Conservation (phyloP, 441 rosid species). For the Pelargonium australe region DNA sequence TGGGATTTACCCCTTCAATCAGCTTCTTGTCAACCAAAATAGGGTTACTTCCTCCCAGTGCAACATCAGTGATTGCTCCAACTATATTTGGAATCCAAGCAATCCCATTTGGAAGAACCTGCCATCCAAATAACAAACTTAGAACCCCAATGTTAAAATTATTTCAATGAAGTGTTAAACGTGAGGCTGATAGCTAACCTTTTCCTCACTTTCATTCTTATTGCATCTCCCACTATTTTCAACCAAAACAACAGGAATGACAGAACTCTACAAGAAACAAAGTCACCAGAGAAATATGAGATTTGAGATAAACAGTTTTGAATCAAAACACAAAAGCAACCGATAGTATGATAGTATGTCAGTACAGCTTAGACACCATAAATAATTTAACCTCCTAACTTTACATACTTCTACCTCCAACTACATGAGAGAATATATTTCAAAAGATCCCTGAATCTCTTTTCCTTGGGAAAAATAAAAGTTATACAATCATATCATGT, state of each 20-base stretch:
- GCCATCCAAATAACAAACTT: slow-evolving; percentile 14
- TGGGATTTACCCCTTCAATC: slow-evolving; percentile 63
- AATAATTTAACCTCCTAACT: no score
- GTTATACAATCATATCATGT: no score
- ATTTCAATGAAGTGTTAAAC: slow-evolving; percentile 6
- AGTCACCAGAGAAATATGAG: neutral
- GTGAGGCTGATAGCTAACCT: slow-evolving; percentile 36
- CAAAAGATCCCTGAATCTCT: no score
- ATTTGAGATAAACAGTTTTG: neutral
- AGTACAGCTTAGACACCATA: neutral
- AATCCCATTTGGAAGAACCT: slow-evolving; percentile 73
- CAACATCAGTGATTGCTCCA: slow-evolving; percentile 55
- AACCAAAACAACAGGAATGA: slow-evolving; percentile 63
- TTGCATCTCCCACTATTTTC: slow-evolving; percentile 98
- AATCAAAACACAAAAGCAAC: neutral
- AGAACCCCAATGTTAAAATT: neutral
- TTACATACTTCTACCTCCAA: no score
- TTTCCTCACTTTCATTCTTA: slow-evolving; percentile 74
- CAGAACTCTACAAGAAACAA: slow-evolving; percentile 39
- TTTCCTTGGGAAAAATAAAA: no score
- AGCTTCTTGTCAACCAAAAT: slow-evolving; percentile 66
- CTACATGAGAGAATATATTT: no score
- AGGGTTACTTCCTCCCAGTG: slow-evolving; percentile 48
- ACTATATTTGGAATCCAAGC: slow-evolving; percentile 79
- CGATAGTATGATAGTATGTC: neutral